phyloP scores from a whole-genome alignment of 306 rosid species.

The Ormosia emarginata region DNA sequence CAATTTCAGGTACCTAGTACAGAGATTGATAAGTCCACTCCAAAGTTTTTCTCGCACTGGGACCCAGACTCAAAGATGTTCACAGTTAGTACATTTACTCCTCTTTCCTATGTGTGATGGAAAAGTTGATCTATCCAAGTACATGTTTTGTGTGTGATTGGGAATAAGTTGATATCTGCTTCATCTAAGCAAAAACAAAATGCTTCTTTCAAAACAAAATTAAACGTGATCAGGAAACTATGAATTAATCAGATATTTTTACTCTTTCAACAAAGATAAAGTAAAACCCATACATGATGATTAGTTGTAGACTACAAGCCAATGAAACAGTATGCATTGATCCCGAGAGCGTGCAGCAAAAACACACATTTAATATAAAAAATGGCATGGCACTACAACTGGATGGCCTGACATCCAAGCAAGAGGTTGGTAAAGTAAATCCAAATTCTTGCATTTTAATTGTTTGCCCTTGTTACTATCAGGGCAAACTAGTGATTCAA shows the following conservation, averaged over 20 bases:
- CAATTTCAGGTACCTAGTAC: conserved; percentile 86
- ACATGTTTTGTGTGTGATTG: not conserved
- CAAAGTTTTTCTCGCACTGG: conserved; percentile 96
- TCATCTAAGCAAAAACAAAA: not conserved
- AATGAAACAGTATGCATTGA: not conserved
- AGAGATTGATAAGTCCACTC: conserved; percentile 89
- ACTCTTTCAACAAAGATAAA: not conserved
- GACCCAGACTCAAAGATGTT: conserved; percentile 98
- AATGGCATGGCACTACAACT: not conserved
- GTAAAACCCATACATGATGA: not conserved
- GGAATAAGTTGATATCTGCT: conserved; percentile 7
- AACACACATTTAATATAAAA: not conserved
- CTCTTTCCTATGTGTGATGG: not conserved
- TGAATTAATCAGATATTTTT: not conserved
- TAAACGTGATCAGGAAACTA: not conserved
- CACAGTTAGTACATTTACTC: conserved; percentile 54
- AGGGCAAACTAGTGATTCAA: not conserved
- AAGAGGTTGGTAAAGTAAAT: not conserved
- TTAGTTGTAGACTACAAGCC: not conserved
- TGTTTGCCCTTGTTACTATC: not conserved
- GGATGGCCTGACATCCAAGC: not conserved
- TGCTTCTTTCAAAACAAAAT: not conserved
- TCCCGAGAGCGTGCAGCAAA: not conserved
- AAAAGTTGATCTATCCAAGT: not conserved
- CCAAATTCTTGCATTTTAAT: not conserved